Evolutionary conservation across 257 asterid genomes (phyloP).

Genomic region (Ajuga chamaepitys): DNA sequence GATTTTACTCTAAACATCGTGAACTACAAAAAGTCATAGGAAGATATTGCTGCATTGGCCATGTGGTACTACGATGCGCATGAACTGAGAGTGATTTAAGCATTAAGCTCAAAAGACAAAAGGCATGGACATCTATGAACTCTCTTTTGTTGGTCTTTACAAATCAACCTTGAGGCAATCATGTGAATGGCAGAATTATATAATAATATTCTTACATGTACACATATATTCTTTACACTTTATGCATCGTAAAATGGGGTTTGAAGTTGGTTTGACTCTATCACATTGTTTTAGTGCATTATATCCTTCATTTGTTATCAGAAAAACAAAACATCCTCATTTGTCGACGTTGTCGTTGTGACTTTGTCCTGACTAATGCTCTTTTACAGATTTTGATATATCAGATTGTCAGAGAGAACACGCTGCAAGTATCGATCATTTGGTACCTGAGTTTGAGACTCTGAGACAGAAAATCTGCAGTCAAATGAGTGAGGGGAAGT

Average conservation of each 20-base stretch:
- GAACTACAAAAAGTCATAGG: background rate
- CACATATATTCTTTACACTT: background rate
- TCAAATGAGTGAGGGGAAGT: constrained; percentile 43
- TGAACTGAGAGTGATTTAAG: background rate
- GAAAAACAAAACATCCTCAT: background rate
- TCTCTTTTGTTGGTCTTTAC: background rate
- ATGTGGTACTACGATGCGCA: background rate
- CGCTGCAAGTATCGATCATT: constrained; percentile 44
- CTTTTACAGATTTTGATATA: constrained; percentile 49
- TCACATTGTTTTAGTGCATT: background rate
- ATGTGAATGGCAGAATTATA: background rate
- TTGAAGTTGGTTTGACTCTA: background rate
- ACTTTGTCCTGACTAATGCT: constrained; percentile 21
- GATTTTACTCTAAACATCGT: background rate
- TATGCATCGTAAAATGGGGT: background rate
- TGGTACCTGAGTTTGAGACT: constrained; percentile 54
- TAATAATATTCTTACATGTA: background rate
- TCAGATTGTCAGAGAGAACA: constrained; percentile 68
- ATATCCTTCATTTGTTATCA: background rate
- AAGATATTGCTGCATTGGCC: background rate
- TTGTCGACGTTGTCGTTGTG: background rate
- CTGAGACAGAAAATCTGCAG: constrained; percentile 48
- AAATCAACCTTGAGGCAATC: background rate
- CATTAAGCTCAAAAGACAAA: background rate
- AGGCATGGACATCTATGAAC: background rate